phyloP scores from a whole-genome alignment of 2,329 filamentous ascomycete genomes.

The Parastagonospora nodorum region DNA sequence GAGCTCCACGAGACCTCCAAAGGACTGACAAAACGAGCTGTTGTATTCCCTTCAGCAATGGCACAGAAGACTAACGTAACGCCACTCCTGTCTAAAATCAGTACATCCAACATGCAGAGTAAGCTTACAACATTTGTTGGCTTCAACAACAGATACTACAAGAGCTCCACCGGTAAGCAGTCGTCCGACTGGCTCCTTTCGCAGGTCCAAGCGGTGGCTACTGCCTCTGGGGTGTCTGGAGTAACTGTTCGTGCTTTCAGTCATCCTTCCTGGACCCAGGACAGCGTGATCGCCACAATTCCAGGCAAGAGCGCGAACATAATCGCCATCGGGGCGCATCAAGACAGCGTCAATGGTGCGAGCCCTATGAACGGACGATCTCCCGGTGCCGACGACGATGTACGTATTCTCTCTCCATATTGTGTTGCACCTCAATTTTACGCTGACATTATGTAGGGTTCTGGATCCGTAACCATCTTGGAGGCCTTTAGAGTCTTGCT shows the following conservation, averaged over 20 bases:
- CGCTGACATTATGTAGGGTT: neutral
- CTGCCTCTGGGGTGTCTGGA: slow-evolving; percentile 70
- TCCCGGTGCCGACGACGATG: slow-evolving; percentile 88
- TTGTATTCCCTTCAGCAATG: slow-evolving; percentile 17
- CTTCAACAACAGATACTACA: slow-evolving; percentile 33
- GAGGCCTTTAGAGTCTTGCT: slow-evolving; percentile 84
- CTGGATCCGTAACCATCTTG: slow-evolving; percentile 75
- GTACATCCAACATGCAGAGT: slow-evolving; percentile 22
- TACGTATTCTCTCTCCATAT: neutral
- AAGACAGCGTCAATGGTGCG: slow-evolving; percentile 92
- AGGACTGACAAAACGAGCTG: slow-evolving; percentile 7
- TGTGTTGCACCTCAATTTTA: neutral
- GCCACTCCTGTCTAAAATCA: slow-evolving; percentile 23
- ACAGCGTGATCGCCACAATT: slow-evolving; percentile 86
- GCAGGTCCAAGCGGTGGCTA: slow-evolving; percentile 72
- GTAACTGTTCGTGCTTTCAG: slow-evolving; percentile 73
- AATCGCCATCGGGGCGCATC: slow-evolving; percentile 85
- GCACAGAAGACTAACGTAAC: slow-evolving; percentile 16
- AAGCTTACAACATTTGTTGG: slow-evolving; percentile 22
- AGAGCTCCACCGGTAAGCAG: slow-evolving; percentile 62
- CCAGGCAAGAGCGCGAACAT: slow-evolving; percentile 82
- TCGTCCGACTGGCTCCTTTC: slow-evolving; percentile 84
- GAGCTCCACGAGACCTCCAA: slow-evolving; percentile 13
- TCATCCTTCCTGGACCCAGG: slow-evolving; percentile 79
- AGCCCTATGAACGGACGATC: slow-evolving; percentile 79